A percentile compares a stretch with the other conserved stretches of the same genome.
phyloP scores from a whole-genome alignment of 257 asterid genomes.

The Fraxinus anomala region DNA sequence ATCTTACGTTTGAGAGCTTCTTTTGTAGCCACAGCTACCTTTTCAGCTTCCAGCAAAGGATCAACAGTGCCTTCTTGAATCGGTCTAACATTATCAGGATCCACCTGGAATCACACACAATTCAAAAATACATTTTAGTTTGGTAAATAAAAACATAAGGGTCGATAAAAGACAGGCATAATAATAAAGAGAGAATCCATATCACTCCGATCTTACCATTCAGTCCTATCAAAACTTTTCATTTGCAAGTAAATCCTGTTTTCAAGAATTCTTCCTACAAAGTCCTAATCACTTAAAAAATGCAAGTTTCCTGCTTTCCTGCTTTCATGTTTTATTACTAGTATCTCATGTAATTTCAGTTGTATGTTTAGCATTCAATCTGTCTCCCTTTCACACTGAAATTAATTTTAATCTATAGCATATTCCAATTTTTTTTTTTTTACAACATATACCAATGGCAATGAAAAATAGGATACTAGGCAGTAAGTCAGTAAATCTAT shows the following conservation, averaged over 20 bases:
- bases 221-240: background rate
- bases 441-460: background rate
- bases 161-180: background rate
- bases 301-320: background rate
- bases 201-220: background rate
- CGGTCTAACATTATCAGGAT: conserved; percentile 81
- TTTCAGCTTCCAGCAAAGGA: conserved; percentile 90
- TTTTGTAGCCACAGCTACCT: conserved; percentile 83
- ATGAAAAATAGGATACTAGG: background rate
- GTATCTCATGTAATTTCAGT: background rate
- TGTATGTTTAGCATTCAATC: background rate
- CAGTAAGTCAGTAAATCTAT: background rate
- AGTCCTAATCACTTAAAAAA: background rate
- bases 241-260: background rate
- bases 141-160: background rate
- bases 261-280: background rate
- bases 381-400: background rate
- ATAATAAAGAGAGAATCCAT: background rate
- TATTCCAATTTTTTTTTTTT: background rate
- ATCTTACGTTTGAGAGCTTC: conserved; percentile 94
- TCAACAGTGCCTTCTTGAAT: conserved; percentile 59
- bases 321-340: background rate
- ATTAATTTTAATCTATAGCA: background rate
- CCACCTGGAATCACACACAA: conserved; percentile 62
- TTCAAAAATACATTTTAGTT: background rate